Evolutionary conservation across 805 yeast species (phyloP).

Genomic region (Komagataella kurtzmanii): DNA sequence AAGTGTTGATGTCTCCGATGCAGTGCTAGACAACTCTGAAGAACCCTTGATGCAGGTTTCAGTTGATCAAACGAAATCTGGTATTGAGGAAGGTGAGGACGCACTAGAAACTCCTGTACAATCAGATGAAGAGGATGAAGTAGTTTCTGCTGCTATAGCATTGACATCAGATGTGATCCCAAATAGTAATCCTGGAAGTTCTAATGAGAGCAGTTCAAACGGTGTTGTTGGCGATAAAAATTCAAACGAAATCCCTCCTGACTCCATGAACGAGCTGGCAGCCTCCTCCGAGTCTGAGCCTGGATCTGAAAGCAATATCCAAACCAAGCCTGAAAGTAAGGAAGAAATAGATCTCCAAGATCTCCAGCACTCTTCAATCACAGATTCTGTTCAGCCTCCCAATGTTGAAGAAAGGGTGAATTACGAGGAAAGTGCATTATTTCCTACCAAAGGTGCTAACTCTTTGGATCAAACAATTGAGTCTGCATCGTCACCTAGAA

Average conservation of each 20-base stretch:
- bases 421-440: neutral
- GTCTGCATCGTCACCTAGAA: neutral
- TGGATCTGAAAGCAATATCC: neutral
- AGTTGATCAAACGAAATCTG: too few relatives aligned
- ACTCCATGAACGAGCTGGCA: neutral
- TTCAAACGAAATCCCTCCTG: neutral
- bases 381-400: neutral
- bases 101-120: neutral
- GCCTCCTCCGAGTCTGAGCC: neutral
- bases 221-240: neutral
- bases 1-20: neutral
- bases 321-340: neutral
- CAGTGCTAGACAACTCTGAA: neutral
- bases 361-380: too few relatives aligned
- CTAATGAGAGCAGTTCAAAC: neutral
- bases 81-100: neutral
- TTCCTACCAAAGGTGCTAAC: neutral
- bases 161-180: too few relatives aligned
- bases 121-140: neutral
- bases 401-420: neutral
- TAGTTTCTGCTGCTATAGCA: neutral
- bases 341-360: neutral
- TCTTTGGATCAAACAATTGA: neutral
- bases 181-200: too few relatives aligned
- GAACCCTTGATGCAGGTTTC: neutral